Base-by-base conservation (phyloP, 495 filamentous ascomycete genomes). In the Zalerion maritima region DNA sequence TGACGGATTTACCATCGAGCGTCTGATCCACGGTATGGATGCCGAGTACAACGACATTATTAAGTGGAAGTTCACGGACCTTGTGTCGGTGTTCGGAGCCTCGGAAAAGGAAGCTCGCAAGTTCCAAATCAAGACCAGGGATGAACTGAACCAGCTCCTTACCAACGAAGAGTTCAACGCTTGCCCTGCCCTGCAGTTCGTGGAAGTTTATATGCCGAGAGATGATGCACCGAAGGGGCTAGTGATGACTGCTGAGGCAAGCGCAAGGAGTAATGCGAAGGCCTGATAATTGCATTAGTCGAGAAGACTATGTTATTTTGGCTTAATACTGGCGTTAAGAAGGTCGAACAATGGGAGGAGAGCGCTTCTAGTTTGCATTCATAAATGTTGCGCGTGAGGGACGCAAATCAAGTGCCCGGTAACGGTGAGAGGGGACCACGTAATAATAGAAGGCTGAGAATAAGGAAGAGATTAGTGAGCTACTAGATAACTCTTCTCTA, bases 121-220 rank as follows among this genome's bases (percentile, higher is more conserved):
- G 18, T 78, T 78, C 48, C 65, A 72, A 26, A 61, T 84, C 35
- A 76, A 70, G 56, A 81, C 78, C 10, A 69, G 75, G 44, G 62
- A 71, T 14, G 71, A 85, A 47, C 55, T 87, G 8, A 64, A 75
- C 35, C 46, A 60, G 19, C 54, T 93, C 21, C 78, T 92, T 36
- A 60, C 49, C 1, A 63, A 86, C 35, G 37, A 70, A 35, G 57
- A 69, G 14, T 93, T 93, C 47, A 64, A 60, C 27, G 49, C 47
- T 30, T 46, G 59, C 16, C 42, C 47, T 14, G 52, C 40, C 21
- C 25, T 63, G 28, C 52, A 87, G 58, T 66, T 94, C 50, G 85
- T 93, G 15, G 86, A 94, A 56, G 31, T 92, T 28, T 82, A 83
- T 46, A 86, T 92, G 71, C 73, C 74, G 11, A 76, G 72, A 50